Conservation (phyloP, 2,329 filamentous ascomycete species). For the Grosmannia serpens region DNA sequence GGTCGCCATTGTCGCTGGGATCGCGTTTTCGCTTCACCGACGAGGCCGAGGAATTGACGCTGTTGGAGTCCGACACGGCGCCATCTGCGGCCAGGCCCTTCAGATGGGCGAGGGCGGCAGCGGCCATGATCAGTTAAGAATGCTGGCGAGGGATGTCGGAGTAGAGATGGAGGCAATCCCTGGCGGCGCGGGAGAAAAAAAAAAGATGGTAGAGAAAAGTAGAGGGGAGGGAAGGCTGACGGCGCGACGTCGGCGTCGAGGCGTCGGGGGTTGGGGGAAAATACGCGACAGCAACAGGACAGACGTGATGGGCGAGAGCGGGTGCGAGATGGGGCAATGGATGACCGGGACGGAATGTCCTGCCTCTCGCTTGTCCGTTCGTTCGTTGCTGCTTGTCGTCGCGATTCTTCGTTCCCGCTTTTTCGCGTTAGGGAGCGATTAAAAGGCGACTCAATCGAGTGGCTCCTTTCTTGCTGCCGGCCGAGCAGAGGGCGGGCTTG, state of each 20-base stretch:
- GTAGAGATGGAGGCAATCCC: neutral
- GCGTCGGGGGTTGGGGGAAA: neutral
- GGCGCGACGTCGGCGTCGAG: neutral
- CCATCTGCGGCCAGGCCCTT: conserved; percentile 19
- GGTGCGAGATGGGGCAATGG: neutral
- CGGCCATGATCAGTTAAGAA: conserved; percentile 17
- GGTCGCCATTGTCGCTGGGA: conserved; percentile 25
- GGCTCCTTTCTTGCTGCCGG: neutral
- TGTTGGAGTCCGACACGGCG: conserved; percentile 17
- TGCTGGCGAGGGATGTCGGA: neutral
- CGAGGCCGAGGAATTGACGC: conserved; percentile 14
- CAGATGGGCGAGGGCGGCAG: conserved; percentile 17
- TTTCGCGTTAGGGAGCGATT: conserved; percentile 1
- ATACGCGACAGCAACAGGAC: neutral
- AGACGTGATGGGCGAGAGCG: neutral
- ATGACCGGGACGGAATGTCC: neutral
- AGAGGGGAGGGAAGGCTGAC: neutral
- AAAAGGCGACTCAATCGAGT: conserved; percentile 1
- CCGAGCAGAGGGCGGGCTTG: neutral
- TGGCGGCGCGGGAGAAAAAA: neutral
- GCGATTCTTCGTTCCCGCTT: conserved; percentile 2
- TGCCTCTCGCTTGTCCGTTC: neutral
- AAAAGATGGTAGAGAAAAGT: neutral
- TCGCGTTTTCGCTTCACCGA: conserved; percentile 49
- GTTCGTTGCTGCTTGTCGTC: neutral